Base-by-base conservation (phyloP, 352 stramenopile genomes). In the Poterioochromonas sp. region DNA sequence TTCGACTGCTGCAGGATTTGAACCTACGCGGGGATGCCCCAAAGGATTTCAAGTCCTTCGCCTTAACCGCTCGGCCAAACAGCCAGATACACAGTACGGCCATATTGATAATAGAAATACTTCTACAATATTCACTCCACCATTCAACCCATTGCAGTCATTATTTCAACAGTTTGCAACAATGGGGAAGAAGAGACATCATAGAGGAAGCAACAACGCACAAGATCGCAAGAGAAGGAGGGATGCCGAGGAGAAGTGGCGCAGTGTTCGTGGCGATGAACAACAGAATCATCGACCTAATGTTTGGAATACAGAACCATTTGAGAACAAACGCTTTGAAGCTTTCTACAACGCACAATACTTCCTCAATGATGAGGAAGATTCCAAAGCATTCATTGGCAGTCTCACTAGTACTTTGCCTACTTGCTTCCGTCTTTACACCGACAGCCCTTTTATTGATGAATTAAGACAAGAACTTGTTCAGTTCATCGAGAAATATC, bases 171-270 rank as follows among this genome's bases (percentile, higher is more conserved):
- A n/a, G n/a, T n/a, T n/a, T n/a, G 47, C 47, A 65, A 65, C 3
- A 65, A 65, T 65, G 54, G 54, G 54, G 5, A 71, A 71, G 32
- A 68, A 68, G 29, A 51, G 65, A 54, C 65, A 51, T 39, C 53
- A 54, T 34, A 51, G 40, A 58, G 65, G 65, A 3, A 41, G 3
- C 8, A 51, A 74, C 11, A 58, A 29, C 11, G 35, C 65, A 22
- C 0, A 8, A 15, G 65, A 74, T 74, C 5, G n/a, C 1, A 51
- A 35, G 12, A 34, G 65, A 39, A 34, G 65, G 2, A 8, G 53
- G n/a, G 65, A 74, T 2, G 29, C 11, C 12, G 22, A 2, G 11
- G n/a, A 74, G 15, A 35, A 74, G 8, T 74, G 65, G 65, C 2
- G n/a, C 3, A 58, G 47, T 58, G 47, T 58, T 26, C 39, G 15